phyloP scores from a whole-genome alignment of 2,329 filamentous ascomycete genomes.

The Thielaviopsis populi region DNA sequence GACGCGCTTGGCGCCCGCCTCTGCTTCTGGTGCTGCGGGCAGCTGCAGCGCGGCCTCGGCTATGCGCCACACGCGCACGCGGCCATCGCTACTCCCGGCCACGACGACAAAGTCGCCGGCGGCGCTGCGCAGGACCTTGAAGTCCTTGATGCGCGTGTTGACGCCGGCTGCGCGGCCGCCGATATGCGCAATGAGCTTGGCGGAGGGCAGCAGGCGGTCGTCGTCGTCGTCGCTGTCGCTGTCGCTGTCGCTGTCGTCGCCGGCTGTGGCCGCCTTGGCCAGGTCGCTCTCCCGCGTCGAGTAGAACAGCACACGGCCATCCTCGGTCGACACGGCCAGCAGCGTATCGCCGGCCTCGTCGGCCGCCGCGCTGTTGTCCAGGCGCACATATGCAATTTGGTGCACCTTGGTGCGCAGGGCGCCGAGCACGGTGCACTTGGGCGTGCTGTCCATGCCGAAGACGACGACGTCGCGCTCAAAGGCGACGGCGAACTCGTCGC shows the following conservation, averaged over 20 bases:
- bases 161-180: slow-evolving; percentile 59
- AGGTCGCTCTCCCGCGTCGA: slow-evolving; percentile 45
- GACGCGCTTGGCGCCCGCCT: slow-evolving; percentile 16
- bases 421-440: slow-evolving; percentile 58
- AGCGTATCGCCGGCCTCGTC: slow-evolving; percentile 28
- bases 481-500: slow-evolving; percentile 72
- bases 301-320: slow-evolving; percentile 75
- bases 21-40: slow-evolving; percentile 20
- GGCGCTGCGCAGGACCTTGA: slow-evolving; percentile 44
- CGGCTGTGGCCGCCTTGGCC: slow-evolving; percentile 20
- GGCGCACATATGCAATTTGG: slow-evolving; percentile 55
- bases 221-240: slow-evolving; percentile 24
- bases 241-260: slow-evolving; percentile 26
- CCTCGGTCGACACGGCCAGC: slow-evolving; percentile 72
- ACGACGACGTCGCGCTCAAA: slow-evolving; percentile 77
- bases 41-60: slow-evolving; percentile 23
- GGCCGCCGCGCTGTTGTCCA: slow-evolving; percentile 33
- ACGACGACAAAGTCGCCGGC: slow-evolving; percentile 40
- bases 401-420: slow-evolving; percentile 65
- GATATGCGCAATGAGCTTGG: slow-evolving; percentile 57
- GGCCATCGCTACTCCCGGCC: slow-evolving; percentile 72
- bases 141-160: slow-evolving; percentile 71
- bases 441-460: slow-evolving; percentile 77
- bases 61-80: slow-evolving; percentile 63
- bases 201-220: slow-evolving; percentile 33